Percentiles rank a stretch among this genome's conserved stretches.
These are phyloP conservation scores for Neopestalotiopsis rosae DNA, from an alignment of 2,329 filamentous ascomycete genomes.

Conservation along the genomic window DNA sequence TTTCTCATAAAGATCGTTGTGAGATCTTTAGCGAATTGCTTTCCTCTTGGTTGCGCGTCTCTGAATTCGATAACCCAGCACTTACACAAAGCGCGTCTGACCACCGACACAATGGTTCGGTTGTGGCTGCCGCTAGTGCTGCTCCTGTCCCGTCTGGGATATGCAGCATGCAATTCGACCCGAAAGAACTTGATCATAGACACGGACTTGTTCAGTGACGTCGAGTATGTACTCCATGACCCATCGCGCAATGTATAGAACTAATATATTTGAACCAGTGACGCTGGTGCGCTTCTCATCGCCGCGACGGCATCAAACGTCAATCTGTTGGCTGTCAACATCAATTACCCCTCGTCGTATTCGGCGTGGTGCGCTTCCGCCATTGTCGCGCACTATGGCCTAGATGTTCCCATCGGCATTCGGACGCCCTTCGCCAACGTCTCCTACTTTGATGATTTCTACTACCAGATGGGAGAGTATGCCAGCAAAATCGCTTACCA, in stretches of 20 bases:
- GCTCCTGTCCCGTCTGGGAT: not conserved
- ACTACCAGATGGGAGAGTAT: slow-evolving; percentile 48
- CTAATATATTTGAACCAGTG: slow-evolving; percentile 31
- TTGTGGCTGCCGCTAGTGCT: not conserved
- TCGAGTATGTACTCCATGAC: slow-evolving; percentile 42
- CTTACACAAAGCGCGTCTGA: not conserved
- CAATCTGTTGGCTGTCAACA: slow-evolving; percentile 46
- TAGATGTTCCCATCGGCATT: slow-evolving; percentile 25
- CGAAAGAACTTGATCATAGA: slow-evolving; percentile 49
- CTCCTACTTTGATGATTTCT: slow-evolving; percentile 49
- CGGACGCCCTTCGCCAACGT: slow-evolving; percentile 45
- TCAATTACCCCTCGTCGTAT: slow-evolving; percentile 48
- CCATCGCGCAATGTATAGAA: not conserved
- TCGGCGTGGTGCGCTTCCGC: slow-evolving; percentile 39
- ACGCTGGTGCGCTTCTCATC: slow-evolving; percentile 47
- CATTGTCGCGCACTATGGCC: slow-evolving; percentile 32
- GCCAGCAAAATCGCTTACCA: slow-evolving; percentile 50
- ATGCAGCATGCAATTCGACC: not conserved
- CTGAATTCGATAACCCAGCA: not conserved
- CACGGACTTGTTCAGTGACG: slow-evolving; percentile 52
- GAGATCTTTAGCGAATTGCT: not conserved
- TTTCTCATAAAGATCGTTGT: not conserved
- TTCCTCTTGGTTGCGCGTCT: not conserved
- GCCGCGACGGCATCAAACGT: slow-evolving; percentile 41
- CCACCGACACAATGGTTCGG: not conserved